These are phyloP conservation scores for Nelumbo lutea DNA, from an alignment of 164 flowering plant genomes.

Conservation along the genomic window DNA sequence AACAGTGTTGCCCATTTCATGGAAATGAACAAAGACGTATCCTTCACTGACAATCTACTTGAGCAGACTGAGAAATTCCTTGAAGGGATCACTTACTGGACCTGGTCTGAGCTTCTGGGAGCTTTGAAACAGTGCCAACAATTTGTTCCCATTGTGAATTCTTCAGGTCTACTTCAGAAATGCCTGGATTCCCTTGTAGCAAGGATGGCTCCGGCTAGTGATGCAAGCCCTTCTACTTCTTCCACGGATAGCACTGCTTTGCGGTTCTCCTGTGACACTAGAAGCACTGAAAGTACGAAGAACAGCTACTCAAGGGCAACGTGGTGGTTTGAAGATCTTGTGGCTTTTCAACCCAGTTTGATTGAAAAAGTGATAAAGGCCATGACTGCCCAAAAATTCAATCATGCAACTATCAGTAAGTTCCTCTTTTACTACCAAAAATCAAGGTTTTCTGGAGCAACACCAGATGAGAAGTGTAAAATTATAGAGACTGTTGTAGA, in stretches of 20 bases:
- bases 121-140: constrained; percentile 49
- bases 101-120: constrained; percentile 52
- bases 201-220: constrained; percentile 26
- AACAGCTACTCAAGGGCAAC: constrained; percentile 20
- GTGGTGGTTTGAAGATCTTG: constrained; percentile 84
- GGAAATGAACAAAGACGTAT: constrained; percentile 38
- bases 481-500: constrained; percentile 36
- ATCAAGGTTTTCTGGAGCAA: constrained; percentile 28
- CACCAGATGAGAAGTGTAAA: constrained; percentile 32
- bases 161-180: constrained; percentile 30
- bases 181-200: constrained; percentile 32
- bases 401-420: constrained; percentile 38
- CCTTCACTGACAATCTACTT: constrained; percentile 21
- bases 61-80: constrained; percentile 39
- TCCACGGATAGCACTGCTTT: constrained; percentile 39
- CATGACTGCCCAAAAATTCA: constrained; percentile 44
- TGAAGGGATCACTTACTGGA: constrained; percentile 41
- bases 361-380: constrained; percentile 27
- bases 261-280: constrained; percentile 48
- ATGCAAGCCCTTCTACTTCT: constrained; percentile 30
- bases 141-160: constrained; percentile 15
- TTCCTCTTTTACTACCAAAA: constrained; percentile 65
- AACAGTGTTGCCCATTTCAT: constrained; percentile 40
- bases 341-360: constrained; percentile 26
- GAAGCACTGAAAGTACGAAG: constrained; percentile 36